Base-by-base conservation (phyloP, 441 rosid species). In the Adansonia madagascariensis region DNA sequence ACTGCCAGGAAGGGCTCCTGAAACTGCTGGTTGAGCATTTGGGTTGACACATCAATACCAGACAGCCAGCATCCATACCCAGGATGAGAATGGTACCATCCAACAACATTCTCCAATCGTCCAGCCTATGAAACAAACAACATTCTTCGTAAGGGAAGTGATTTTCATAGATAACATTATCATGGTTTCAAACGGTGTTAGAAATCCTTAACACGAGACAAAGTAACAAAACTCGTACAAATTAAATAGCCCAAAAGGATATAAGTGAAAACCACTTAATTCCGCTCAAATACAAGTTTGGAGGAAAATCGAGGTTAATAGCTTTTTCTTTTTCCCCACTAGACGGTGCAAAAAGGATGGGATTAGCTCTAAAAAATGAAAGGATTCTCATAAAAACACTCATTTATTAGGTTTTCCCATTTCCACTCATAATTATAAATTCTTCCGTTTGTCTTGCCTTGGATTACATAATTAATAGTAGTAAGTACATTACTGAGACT, bases 41-140 rank as follows among this genome's bases (percentile, higher is more conserved):
- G 99, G 0, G 99, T 96, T 1, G 98, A 89, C 9, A 96, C 99
- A 83, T 96, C 99, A 50, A 96, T 96, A 63, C 99, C 99, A 0
- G 99, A 94, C 18, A 95, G 99, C 99, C 99, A 95, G 85, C 99
- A 94, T 65, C 99, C 99, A 77, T 94, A 96, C 24, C 98, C 97
- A 71, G 99, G 98, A 82, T 96, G 99, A 39, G 98, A 94, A 81
- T 96, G 99, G 80, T 96, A 96, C 99, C 99, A 96, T 17, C 99
- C 99, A 68, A 96, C 97, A 70, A 80, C 99, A 88, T 94, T 94
- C 92, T 96, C 98, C 86, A 92, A 81, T 10, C 99, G 78, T 50
- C 98, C 99, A 2, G 98, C 98, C 99, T 96, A 78, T 39, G 82
- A 5, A 43, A 71, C 41, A 31, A 22, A 61, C 53, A 71, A 78